Conservation (phyloP, 768 basidiomycete species). For the Naganishia friedmannii region DNA sequence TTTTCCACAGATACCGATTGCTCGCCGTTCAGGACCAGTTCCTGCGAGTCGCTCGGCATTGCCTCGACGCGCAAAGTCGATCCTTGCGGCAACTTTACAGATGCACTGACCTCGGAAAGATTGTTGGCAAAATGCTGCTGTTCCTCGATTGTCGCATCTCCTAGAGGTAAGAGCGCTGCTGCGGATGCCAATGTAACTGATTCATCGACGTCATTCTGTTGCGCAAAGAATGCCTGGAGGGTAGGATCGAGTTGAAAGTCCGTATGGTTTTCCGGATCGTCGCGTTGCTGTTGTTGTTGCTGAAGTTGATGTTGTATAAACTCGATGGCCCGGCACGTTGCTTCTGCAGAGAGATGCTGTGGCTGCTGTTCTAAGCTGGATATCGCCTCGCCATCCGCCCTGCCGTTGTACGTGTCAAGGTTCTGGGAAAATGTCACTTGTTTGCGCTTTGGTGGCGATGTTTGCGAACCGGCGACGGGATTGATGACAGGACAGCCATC, state of each 20-base stretch:
- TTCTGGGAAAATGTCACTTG: conserved; percentile 15
- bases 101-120: neutral
- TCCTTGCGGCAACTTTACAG: neutral
- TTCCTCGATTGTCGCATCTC: neutral
- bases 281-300: neutral
- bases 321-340: neutral
- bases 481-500: conserved; percentile 18
- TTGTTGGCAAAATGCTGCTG: neutral
- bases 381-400: neutral
- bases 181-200: neutral
- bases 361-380: neutral
- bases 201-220: neutral
- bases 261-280: neutral
- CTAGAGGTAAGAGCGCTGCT: neutral
- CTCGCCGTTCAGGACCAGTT: neutral
- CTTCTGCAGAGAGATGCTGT: neutral
- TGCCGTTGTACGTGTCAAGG: neutral
- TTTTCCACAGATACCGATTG: neutral
- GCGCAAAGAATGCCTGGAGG: neutral
- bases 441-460: neutral
- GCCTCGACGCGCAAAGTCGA: neutral
- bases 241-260: conserved; percentile 13
- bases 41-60: neutral
- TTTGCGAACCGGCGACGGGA: neutral
- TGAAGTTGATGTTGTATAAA: conserved; percentile 6